A percentile compares a stretch with the other conserved stretches of the same genome.
These are phyloP conservation scores for Neoscytalidium dimidiatum DNA, from an alignment of 2,329 filamentous ascomycete species.

Conservation along the genomic window DNA sequence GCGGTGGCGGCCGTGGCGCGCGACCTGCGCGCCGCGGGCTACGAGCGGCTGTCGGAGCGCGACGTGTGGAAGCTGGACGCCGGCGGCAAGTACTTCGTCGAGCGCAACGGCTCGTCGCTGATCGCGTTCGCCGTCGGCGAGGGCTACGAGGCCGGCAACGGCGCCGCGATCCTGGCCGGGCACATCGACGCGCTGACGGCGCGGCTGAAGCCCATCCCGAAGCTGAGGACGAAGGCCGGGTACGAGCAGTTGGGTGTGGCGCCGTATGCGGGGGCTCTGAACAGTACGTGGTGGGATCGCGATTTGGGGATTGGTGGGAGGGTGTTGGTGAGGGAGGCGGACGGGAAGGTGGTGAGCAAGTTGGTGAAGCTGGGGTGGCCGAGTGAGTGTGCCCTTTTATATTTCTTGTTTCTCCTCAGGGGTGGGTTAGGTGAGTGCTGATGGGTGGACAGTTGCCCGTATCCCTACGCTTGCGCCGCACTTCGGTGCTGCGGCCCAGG, in stretches of 20 bases:
- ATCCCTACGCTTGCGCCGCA: constrained; percentile 92
- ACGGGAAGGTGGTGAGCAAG: constrained; percentile 75
- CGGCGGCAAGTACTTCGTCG: constrained; percentile 87
- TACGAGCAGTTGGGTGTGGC: constrained; percentile 89
- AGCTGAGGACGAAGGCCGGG: constrained; percentile 79
- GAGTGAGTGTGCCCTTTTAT: constrained; percentile 44
- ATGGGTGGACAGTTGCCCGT: constrained; percentile 63
- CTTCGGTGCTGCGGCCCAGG: constrained; percentile 72
- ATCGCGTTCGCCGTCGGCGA: constrained; percentile 84
- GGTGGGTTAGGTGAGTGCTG: constrained; percentile 20
- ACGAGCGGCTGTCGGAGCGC: constrained; percentile 75
- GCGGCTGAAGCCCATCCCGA: constrained; percentile 86
- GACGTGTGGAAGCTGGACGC: constrained; percentile 78
- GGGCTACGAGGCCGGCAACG: constrained; percentile 80
- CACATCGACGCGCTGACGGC: constrained; percentile 93
- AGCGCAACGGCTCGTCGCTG: constrained; percentile 81
- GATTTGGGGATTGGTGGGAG: constrained; percentile 89
- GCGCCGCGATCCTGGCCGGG: constrained; percentile 83
- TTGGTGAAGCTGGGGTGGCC: constrained; percentile 94
- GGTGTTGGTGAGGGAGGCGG: constrained; percentile 76
- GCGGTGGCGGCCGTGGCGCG: constrained; percentile 76
- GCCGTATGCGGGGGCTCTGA: constrained; percentile 86
- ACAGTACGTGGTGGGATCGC: constrained; percentile 94
- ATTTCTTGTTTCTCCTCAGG: too few species aligned
- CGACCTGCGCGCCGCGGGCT: constrained; percentile 72